These are phyloP conservation scores for Fraxinus nigra DNA, from an alignment of 305 asterid genomes.

Conservation along the genomic window DNA sequence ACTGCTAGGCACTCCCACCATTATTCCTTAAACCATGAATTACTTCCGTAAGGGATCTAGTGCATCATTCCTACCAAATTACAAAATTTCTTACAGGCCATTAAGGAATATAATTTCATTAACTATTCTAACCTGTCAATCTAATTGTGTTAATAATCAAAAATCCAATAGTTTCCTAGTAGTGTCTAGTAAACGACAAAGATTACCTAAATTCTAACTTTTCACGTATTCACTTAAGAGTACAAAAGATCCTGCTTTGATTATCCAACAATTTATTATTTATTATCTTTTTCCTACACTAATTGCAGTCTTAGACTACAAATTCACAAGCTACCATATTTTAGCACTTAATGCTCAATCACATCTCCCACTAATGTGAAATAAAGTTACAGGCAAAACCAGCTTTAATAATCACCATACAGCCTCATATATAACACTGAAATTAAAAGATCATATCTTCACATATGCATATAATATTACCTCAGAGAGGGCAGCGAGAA, in stretches of 20 bases:
- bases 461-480: constrained; percentile 29
- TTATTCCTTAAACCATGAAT: neutral
- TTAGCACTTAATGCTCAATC: neutral
- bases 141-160: neutral
- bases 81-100: neutral
- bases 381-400: neutral
- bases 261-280: neutral
- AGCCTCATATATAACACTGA: neutral
- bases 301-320: neutral
- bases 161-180: neutral
- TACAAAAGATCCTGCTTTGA: neutral
- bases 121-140: neutral
- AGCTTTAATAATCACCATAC: neutral
- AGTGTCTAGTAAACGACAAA: neutral
- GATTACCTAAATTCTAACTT: neutral
- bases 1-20: neutral
- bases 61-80: constrained; percentile 16
- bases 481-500: constrained; percentile 95
- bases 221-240: neutral
- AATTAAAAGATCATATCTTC: neutral
- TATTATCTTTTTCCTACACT: neutral
- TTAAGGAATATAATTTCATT: neutral
- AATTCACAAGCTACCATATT: neutral
- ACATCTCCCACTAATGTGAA: neutral
- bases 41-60: neutral